Conservation (phyloP, 441 rosid species). For the Adansonia rubrostipa region DNA sequence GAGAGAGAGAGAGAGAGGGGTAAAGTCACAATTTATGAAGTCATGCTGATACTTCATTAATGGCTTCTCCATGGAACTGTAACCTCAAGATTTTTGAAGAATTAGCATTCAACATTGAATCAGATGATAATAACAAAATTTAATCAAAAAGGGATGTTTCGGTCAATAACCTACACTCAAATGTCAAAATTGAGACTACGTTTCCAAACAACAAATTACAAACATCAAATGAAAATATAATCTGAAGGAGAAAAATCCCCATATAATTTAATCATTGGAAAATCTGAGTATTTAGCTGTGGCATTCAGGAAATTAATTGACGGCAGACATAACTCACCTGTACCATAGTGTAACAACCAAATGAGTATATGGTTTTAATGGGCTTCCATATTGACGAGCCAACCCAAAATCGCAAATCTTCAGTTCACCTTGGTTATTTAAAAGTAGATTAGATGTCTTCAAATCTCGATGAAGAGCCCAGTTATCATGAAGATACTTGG, state of each 20-base stretch:
- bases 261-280: not conserved
- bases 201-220: not conserved
- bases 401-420: constrained; percentile 98
- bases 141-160: not conserved
- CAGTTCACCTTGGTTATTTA: constrained; percentile 94
- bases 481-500: constrained; percentile 95
- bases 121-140: not conserved
- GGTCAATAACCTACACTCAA: not conserved
- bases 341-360: constrained; percentile 99
- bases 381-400: constrained; percentile 98
- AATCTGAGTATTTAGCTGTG: constrained; percentile 1
- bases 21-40: not conserved
- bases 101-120: not conserved
- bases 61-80: not conserved
- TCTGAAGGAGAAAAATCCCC: not conserved
- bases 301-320: not conserved
- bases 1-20: not conserved
- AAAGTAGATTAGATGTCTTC: constrained; percentile 92
- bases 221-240: not conserved
- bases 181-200: not conserved
- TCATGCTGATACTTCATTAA: not conserved
- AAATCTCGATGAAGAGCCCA: constrained; percentile 99
- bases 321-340: constrained; percentile 60
- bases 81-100: not conserved
- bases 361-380: constrained; percentile 94